Evolutionary conservation across 176 grass and related monocot species (phyloP).

Genomic region (barley (Hordeum vulgare)): MorexV3_pseudomolecules_assembly NC_058521.1:516327400-516327899

Average conservation of each 20-base stretch:
- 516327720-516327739: constrained; percentile 12
- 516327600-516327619: constrained; percentile 55
- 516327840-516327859: background rate
- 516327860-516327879: constrained; percentile 18
- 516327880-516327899: constrained; percentile 31
- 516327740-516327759: constrained; percentile 24
- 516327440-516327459: constrained; percentile 12
- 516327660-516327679: constrained; percentile 54
- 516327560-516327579: constrained; percentile 16
- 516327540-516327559: constrained; percentile 22
- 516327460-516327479: constrained; percentile 58
- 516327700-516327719: constrained; percentile 11
- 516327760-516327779: constrained; percentile 11
- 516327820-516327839: background rate
- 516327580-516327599: constrained; percentile 45
- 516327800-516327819: background rate
- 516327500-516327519: constrained; percentile 40
- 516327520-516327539: constrained; percentile 47
- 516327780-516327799: constrained; percentile 1
- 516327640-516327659: constrained; percentile 39
- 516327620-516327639: constrained; percentile 80
- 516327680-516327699: background rate
- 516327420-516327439: background rate
- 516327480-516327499: constrained; percentile 81
- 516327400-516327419: constrained; percentile 19